Percentiles rank a stretch among this genome's conserved stretches.
Conservation (phyloP, 202 grass and related monocot species). For the Zizania palustris region DNA sequence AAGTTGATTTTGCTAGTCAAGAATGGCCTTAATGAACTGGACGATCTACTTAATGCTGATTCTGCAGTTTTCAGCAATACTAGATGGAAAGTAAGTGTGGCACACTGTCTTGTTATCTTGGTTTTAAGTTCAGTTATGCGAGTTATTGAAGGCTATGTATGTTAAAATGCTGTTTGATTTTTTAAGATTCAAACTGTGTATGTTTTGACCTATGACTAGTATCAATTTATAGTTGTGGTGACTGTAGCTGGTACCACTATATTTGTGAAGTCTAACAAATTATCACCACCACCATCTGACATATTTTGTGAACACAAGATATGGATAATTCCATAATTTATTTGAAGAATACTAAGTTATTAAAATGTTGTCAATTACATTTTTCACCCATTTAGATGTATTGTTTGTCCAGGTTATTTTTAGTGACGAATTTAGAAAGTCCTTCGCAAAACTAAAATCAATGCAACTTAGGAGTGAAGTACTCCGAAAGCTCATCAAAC, state of each 20-base stretch:
- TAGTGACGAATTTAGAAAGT: conserved; percentile 78
- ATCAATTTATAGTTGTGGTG: too few species aligned
- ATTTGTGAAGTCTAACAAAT: too few species aligned
- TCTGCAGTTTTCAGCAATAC: conserved; percentile 65
- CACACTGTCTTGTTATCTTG: not conserved
- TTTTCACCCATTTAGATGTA: conserved; percentile 4
- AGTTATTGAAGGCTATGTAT: not conserved
- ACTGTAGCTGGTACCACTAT: too few species aligned
- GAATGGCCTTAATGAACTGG: conserved; percentile 70
- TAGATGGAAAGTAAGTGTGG: conserved; percentile 72
- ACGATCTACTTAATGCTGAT: conserved; percentile 68
- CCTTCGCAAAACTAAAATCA: conserved; percentile 71
- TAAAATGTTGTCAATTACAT: not conserved
- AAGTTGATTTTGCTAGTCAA: conserved; percentile 71
- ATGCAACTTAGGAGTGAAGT: conserved; percentile 48
- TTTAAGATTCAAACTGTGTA: not conserved
- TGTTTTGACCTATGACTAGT: not conserved
- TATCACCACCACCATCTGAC: not conserved
- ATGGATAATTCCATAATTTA: not conserved
- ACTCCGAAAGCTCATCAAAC: conserved; percentile 64
- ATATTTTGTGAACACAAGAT: not conserved
- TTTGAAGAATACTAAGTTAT: not conserved
- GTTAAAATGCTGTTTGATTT: not conserved
- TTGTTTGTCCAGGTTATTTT: conserved; percentile 61
- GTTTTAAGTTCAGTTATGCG: not conserved